Evolutionary conservation across 179 eudicot species (phyloP).

Genomic region (Camellia oleifera): DNA sequence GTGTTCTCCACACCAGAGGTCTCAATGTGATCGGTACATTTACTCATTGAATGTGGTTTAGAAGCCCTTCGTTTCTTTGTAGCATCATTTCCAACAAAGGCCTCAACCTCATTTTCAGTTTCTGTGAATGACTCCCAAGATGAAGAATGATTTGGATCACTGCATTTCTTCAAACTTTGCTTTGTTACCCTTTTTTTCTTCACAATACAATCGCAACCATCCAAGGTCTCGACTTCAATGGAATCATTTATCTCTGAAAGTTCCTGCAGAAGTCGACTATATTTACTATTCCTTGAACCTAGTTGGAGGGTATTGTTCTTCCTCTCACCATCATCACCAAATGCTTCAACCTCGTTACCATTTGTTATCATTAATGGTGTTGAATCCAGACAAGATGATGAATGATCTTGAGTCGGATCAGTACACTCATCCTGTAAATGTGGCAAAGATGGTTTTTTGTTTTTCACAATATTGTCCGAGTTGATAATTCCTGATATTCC

Average conservation of each 20-base stretch:
- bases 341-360: neutral
- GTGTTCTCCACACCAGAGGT: neutral
- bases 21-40: neutral
- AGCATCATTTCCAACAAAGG: neutral
- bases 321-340: slow-evolving; percentile 8
- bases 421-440: slow-evolving; percentile 6
- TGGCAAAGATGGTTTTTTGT: neutral
- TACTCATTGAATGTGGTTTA: neutral
- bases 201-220: neutral
- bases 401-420: slow-evolving; percentile 13
- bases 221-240: slow-evolving; percentile 16
- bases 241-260: slow-evolving; percentile 6
- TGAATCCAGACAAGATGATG: slow-evolving; percentile 11
- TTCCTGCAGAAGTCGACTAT: slow-evolving; percentile 14
- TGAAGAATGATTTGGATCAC: slow-evolving; percentile 9
- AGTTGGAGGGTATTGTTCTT: slow-evolving; percentile 1
- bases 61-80: neutral
- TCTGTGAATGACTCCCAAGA: neutral
- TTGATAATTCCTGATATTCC: neutral
- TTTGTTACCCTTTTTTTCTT: slow-evolving; percentile 7
- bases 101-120: neutral
- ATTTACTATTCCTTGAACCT: slow-evolving; percentile 11
- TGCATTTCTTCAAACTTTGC: slow-evolving; percentile 11
- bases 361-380: neutral
- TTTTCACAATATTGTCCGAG: neutral